These are phyloP conservation scores for Gossypium gossypioides DNA, from an alignment of 441 rosid genomes.

Conservation along the genomic window DNA sequence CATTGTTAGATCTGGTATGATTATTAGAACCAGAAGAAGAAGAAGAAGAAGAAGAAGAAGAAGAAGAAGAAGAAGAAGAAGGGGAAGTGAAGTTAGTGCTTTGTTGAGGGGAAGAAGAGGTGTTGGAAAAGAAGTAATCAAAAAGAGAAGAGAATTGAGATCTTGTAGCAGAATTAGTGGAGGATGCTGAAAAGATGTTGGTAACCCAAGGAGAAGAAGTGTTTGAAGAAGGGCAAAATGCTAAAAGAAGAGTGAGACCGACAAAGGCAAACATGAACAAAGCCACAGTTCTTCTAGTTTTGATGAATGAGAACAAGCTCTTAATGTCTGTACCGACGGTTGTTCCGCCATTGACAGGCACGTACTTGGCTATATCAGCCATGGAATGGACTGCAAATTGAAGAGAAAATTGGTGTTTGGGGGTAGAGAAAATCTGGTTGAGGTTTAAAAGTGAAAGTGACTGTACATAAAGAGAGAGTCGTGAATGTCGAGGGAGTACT, in stretches of 20 bases:
- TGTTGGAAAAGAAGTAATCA: constrained; percentile 31
- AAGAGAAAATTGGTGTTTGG: not conserved
- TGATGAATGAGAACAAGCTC: constrained; percentile 31
- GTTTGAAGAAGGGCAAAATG: constrained; percentile 54
- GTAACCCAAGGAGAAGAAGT: constrained; percentile 57
- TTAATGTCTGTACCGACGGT: constrained; percentile 32
- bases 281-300: constrained; percentile 43
- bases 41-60: constrained; percentile 14
- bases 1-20: constrained; percentile 26
- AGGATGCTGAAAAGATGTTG: constrained; percentile 36
- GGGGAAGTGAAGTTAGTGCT: constrained; percentile 12
- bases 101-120: constrained; percentile 22
- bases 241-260: constrained; percentile 51
- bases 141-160: constrained; percentile 52
- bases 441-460: not conserved
- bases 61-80: constrained; percentile 8
- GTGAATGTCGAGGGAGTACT: not conserved
- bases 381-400: constrained; percentile 15
- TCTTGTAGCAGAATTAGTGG: constrained; percentile 21
- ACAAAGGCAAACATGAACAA: constrained; percentile 58
- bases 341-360: constrained; percentile 28
- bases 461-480: not conserved
- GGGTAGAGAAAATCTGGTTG: not conserved
- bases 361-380: constrained; percentile 51
- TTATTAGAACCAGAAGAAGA: not conserved